Base-by-base conservation (phyloP, 2,329 filamentous ascomycete species). In the Aspergillus sp. region DNA sequence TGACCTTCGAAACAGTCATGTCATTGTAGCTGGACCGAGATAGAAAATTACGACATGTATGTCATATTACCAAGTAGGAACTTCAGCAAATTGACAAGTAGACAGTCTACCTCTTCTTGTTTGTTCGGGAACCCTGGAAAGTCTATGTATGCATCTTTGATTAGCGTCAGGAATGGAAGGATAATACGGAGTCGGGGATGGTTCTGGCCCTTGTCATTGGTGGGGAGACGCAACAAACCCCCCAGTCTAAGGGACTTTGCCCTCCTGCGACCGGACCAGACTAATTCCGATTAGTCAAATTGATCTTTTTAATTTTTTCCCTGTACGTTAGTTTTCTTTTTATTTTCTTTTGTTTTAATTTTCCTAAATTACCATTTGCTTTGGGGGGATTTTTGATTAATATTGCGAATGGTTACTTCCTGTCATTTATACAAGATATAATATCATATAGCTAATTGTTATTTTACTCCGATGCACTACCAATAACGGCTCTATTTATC, bases 71-170 rank as follows among this genome's bases (percentile, higher is more conserved):
- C 3, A 3, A 50, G 49, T 55, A 54, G 51, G 57, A 60, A 62
- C 60, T 58, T 21, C 17, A 42, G 39, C 58, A 57, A 23, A 44
- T 25, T 54, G 53, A 55, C 47, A 41, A 63, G 54, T 36, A 36
- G 32, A 11, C 32, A 36, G 32, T 52, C 51, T 32, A 30, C 23
- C 23, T 42, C 39, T 39, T 42, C 32, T 38, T 49, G 51, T 54
- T 49, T 51, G 25, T 48, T 41, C 50, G 47, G 47, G 44, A 58
- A 54, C 62, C 62, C 48, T 63, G 44, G 53, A 61, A 60, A 60
- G 57, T 50, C 42, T 50, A 32, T 49, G 39, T 17, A 41, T 49
- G 51, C 52, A 54, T 42, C 51, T 42, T 25, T 21, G 51, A 17
- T 54, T 39, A 41, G 23, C 21, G 23, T 30, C 49, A n/a, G 30